These are phyloP conservation scores for Cladosporium austrohemisphaericum DNA, from an alignment of 2,329 filamentous ascomycete genomes.

Conservation along the genomic window DNA sequence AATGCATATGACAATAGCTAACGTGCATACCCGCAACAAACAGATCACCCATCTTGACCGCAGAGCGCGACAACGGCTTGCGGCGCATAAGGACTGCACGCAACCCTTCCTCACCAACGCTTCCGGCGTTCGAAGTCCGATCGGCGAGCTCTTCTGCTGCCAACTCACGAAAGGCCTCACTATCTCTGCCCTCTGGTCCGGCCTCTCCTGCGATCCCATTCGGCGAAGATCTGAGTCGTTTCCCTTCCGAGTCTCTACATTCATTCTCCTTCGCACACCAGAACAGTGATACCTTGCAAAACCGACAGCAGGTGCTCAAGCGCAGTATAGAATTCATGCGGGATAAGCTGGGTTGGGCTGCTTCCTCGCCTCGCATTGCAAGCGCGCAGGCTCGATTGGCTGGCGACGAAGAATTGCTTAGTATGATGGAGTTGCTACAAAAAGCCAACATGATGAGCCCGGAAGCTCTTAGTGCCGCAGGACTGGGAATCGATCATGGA, in stretches of 20 bases:
- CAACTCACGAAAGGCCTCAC: slow-evolving; percentile 51
- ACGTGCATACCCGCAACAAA: slow-evolving; percentile 15
- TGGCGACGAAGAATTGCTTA: slow-evolving; percentile 82
- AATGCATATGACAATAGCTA: slow-evolving; percentile 14
- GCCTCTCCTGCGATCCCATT: slow-evolving; percentile 67
- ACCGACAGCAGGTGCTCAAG: slow-evolving; percentile 86
- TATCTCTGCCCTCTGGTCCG: slow-evolving; percentile 58
- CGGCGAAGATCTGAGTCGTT: slow-evolving; percentile 83
- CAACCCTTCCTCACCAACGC: slow-evolving; percentile 59
- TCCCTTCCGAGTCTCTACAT: slow-evolving; percentile 92
- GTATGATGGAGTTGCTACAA: slow-evolving; percentile 83
- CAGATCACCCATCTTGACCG: slow-evolving; percentile 77
- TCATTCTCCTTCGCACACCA: slow-evolving; percentile 98
- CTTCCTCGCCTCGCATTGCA: slow-evolving; percentile 69
- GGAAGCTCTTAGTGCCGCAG: slow-evolving; percentile 55
- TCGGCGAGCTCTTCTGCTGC: slow-evolving; percentile 67
- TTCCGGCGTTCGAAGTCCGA: slow-evolving; percentile 66
- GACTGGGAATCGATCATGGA: slow-evolving; percentile 48
- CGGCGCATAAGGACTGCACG: slow-evolving; percentile 87
- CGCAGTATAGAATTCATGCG: slow-evolving; percentile 95
- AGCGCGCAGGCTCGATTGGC: slow-evolving; percentile 77
- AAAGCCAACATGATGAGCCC: slow-evolving; percentile 74
- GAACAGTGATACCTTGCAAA: slow-evolving; percentile 87
- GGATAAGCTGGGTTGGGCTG: slow-evolving; percentile 79
- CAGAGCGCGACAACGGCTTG: slow-evolving; percentile 56